A percentile compares a stretch with the other conserved stretches of the same genome.
phyloP scores from a whole-genome alignment of 345 rosid genomes.

The Odontarrhena argentea region DNA sequence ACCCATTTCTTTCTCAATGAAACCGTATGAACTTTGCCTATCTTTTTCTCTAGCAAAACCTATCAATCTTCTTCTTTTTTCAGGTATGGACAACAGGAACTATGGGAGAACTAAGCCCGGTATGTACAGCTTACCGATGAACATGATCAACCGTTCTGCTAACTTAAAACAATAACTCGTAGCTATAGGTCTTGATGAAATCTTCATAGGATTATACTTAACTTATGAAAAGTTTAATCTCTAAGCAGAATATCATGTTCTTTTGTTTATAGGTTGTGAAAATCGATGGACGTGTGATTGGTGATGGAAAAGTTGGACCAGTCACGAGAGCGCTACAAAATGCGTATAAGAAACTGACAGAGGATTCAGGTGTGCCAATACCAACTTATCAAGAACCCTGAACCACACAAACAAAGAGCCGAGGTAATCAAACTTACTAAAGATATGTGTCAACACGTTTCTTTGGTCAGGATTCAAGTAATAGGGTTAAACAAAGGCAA shows the following conservation, averaged over 20 bases:
- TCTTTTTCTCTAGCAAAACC: not conserved
- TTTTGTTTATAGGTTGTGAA: constrained; percentile 54
- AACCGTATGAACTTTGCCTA: not conserved
- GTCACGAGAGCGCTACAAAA: constrained; percentile 64
- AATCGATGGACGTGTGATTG: constrained; percentile 69
- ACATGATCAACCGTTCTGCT: not conserved
- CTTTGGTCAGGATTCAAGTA: not conserved
- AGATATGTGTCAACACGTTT: not conserved
- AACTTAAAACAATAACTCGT: not conserved
- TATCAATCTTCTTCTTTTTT: constrained; percentile 7
- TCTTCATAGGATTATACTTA: not conserved
- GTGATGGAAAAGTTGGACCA: constrained; percentile 75
- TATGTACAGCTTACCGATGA: constrained; percentile 34
- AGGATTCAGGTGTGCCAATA: constrained; percentile 69
- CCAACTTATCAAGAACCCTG: constrained; percentile 49
- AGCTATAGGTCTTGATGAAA: not conserved
- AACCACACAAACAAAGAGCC: constrained; percentile 3
- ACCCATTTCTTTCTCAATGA: not conserved
- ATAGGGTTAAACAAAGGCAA: not conserved
- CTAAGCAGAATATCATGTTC: not conserved
- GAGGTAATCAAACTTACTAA: constrained; percentile 7
- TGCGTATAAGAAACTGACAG: constrained; percentile 64
- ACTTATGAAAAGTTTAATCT: not conserved
- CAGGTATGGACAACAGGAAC: constrained; percentile 96
- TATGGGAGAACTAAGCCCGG: constrained; percentile 90